A percentile compares a stretch with the other conserved stretches of the same genome.
Conservation (phyloP, 768 basidiomycete species). For the Lentinula sp. region DNA sequence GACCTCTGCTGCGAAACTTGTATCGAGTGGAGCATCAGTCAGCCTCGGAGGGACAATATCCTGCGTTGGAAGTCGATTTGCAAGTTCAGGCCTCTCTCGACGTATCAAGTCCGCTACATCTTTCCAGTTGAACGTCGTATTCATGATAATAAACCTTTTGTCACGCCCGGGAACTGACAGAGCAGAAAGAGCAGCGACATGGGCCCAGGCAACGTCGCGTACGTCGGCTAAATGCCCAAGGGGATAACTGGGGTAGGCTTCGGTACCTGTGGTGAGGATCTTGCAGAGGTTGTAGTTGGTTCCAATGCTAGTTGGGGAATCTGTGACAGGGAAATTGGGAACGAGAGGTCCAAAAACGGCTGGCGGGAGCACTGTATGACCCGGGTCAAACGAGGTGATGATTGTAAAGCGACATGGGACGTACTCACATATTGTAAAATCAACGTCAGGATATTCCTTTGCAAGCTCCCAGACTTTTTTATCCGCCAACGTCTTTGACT, state of each 20-base stretch:
- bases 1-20: not conserved
- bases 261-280: not conserved
- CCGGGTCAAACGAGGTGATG: not conserved
- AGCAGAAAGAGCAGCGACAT: conserved; percentile 9
- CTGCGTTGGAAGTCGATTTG: not conserved
- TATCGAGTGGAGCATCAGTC: conserved; percentile 5
- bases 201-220: conserved; percentile 9
- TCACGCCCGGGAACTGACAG: not conserved
- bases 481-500: conserved; percentile 10
- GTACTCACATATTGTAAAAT: conserved; percentile 11
- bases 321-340: conserved; percentile 5
- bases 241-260: not conserved
- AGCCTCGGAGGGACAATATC: not conserved
- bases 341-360: conserved; percentile 16
- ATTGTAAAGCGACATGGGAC: not conserved
- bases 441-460: conserved; percentile 10
- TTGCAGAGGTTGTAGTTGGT: conserved; percentile 1
- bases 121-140: conserved; percentile 1
- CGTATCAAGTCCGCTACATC: conserved; percentile 4
- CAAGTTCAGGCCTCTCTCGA: conserved; percentile 6
- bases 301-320: not conserved
- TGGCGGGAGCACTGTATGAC: conserved; percentile 12
- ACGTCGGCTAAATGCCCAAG: conserved; percentile 10
- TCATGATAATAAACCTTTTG: conserved; percentile 5
- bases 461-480: conserved; percentile 12